Base-by-base conservation (phyloP, 1,139 yeast species). In the Taphrina pruni region DNA sequence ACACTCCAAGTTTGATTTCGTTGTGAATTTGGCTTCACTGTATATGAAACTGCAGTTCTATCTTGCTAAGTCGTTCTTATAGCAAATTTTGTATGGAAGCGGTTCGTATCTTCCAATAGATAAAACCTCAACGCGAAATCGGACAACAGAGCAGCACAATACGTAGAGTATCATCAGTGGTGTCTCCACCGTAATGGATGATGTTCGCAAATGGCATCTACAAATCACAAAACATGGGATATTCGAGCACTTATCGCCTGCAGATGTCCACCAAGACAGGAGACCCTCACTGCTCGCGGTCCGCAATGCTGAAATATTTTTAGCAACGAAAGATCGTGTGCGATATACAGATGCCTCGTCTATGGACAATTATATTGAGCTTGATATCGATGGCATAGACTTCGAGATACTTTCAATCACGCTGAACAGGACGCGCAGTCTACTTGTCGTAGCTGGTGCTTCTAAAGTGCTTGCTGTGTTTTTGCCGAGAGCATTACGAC, bases 301-400 rank as follows among this genome's bases (percentile, higher is more conserved):
- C 32, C 17, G 55, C 12, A 65, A 64, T 6, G 45, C 71, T 17
- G 71, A 69, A 41, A 39, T 70, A 43, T 70, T 70, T 26, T 56
- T 70, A 14, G 72, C 72, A 20, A 36, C 61, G 43, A 65, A 64
- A n/a, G n/a, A 43, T 20, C 57, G 26, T 9, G 62, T 70, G 35
- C 67, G 72, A 35, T 66, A 65, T 41, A 43, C 65, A 20, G 72
- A 70, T 56, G 36, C 64, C 11, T 35, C 62, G 12, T 39, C 39
- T 8, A 46, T 62, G 55, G 38, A 55, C 6, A 51, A 57, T 26
- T 50, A 48, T 45, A 46, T 58, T 41, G 64, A 60, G 41, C 46
- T 60, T 8, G 57, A 50, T n/a, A 50, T 57, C 7, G 26, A 43
- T n/a, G 60, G 20, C 17, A 50, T 58, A 14, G 58, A 58, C 14